Evolutionary conservation across 441 rosid genomes (phyloP).

Genomic region (Pelargonium australe): DNA sequence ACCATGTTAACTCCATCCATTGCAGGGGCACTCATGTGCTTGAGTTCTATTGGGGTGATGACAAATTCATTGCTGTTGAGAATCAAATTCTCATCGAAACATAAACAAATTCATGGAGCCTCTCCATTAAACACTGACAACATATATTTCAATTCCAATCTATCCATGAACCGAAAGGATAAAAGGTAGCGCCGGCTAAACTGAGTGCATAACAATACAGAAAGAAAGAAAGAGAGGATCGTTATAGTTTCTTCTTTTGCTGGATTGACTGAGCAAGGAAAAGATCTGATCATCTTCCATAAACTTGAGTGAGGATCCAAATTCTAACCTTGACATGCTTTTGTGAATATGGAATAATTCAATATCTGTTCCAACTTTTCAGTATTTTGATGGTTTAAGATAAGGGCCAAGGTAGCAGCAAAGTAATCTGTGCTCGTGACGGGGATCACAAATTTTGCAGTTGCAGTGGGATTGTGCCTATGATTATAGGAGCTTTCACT

Average conservation of each 20-base stretch:
- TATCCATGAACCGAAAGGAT: slow-evolving; percentile 24
- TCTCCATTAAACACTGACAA: slow-evolving; percentile 6
- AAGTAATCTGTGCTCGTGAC: neutral
- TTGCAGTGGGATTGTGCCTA: neutral
- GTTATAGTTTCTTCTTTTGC: too few species aligned
- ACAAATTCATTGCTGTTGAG: slow-evolving; percentile 75
- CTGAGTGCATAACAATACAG: neutral
- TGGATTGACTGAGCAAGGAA: neutral
- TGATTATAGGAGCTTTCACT: too few species aligned
- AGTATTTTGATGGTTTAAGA: neutral
- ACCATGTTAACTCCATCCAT: slow-evolving; percentile 90
- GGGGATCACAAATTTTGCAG: neutral
- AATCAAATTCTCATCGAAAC: slow-evolving; percentile 52
- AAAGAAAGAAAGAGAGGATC: neutral
- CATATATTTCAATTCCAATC: slow-evolving; percentile 17
- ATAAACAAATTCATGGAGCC: slow-evolving; percentile 21
- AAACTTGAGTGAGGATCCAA: too few species aligned
- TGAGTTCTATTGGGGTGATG: slow-evolving; percentile 93
- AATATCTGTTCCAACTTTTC: slow-evolving; percentile 2
- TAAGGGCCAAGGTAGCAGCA: too few species aligned
- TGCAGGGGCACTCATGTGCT: slow-evolving; percentile 94
- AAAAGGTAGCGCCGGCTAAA: slow-evolving; percentile 13
- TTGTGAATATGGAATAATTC: neutral
- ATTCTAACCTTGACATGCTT: neutral
- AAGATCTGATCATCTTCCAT: neutral